A percentile compares a stretch with the other conserved stretches of the same genome.
Conservation (phyloP, 331 rosid species). For the Arachis monticola region DNA sequence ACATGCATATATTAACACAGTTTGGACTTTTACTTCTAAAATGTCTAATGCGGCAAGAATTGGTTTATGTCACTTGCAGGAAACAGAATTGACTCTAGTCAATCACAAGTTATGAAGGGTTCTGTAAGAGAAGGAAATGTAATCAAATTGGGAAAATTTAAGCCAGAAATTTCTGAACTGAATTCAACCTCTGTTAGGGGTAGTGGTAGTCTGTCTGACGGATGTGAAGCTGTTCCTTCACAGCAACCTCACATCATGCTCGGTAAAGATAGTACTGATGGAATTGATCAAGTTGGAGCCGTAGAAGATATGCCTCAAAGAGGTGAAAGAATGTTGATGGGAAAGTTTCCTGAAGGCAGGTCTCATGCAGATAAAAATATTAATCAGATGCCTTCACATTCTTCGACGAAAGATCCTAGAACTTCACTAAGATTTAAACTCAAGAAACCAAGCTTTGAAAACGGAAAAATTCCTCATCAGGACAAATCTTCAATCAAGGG, state of each 20-base stretch:
- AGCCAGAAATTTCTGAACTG: conserved; percentile 59
- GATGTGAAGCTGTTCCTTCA: conserved; percentile 44
- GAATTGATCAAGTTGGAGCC: conserved; percentile 45
- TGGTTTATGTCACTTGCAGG: conserved; percentile 46
- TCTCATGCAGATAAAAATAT: conserved; percentile 54
- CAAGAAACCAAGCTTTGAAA: conserved; percentile 73
- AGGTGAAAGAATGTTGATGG: conserved; percentile 52
- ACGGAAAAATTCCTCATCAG: conserved; percentile 59
- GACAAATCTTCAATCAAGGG: conserved; percentile 86
- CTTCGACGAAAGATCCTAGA: conserved; percentile 75
- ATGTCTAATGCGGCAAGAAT: conserved; percentile 3
- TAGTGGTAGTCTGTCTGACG: conserved; percentile 50
- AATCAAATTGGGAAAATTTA: conserved; percentile 76
- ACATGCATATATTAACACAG: too few relatives aligned
- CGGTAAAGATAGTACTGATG: conserved; percentile 55
- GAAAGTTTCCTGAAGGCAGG: conserved; percentile 65
- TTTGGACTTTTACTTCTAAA: neutral
- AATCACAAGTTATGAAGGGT: conserved; percentile 56
- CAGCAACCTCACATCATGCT: conserved; percentile 46
- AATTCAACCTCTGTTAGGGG: conserved; percentile 47
- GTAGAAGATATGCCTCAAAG: conserved; percentile 41
- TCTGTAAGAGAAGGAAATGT: conserved; percentile 68
- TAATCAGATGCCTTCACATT: conserved; percentile 54
- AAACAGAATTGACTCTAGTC: conserved; percentile 57
- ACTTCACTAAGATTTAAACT: conserved; percentile 81